phyloP scores from a whole-genome alignment of 2,329 filamentous ascomycete species.

The Colletotrichum lupini region DNA sequence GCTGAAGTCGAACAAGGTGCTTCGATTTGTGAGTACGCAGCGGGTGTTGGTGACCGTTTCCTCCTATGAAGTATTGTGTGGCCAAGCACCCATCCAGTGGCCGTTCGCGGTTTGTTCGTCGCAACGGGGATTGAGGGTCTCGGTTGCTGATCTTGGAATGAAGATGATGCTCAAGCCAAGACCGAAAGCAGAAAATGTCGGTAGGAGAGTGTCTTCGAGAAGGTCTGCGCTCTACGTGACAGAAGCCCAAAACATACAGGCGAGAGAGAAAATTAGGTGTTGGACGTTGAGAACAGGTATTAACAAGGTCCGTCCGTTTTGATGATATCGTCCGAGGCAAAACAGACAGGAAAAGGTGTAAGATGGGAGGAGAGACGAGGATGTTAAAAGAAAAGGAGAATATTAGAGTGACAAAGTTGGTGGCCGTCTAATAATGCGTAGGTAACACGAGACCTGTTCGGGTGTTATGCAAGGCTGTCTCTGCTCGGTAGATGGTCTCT shows the following conservation, averaged over 20 bases:
- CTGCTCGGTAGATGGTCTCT: neutral
- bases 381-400: neutral
- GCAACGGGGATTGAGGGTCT: neutral
- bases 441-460: neutral
- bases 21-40: neutral
- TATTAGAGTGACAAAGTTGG: neutral
- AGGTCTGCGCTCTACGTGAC: neutral
- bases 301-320: neutral
- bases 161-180: constrained; percentile 9
- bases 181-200: neutral
- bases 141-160: neutral
- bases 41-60: neutral
- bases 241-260: neutral
- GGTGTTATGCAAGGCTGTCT: constrained; percentile 2
- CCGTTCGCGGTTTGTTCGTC: neutral
- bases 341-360: neutral
- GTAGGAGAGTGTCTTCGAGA: neutral
- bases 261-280: constrained; percentile 2
- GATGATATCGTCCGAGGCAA: neutral
- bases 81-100: neutral
- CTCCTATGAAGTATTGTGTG: neutral
- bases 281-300: neutral
- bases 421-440: neutral
- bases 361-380: neutral
- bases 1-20: neutral